These are phyloP conservation scores for Galium porrigens DNA, from an alignment of 305 asterid genomes.

Conservation along the genomic window DNA sequence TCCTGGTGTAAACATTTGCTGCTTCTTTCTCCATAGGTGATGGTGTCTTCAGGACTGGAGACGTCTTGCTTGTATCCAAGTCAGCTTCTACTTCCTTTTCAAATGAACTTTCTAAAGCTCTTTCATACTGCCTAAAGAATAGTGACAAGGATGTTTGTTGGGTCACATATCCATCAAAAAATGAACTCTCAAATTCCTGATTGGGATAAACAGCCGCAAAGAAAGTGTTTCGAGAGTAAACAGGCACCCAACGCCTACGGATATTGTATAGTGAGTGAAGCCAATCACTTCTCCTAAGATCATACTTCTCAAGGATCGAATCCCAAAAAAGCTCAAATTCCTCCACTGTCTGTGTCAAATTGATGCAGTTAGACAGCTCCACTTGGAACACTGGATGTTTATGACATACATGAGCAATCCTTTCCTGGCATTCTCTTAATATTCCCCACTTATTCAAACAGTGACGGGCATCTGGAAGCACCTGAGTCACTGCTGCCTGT, in stretches of 20 bases:
- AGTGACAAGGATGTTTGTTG: slow-evolving; percentile 64
- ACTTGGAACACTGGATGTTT: slow-evolving; percentile 54
- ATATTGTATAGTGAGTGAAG: slow-evolving; percentile 50
- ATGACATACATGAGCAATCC: slow-evolving; percentile 48
- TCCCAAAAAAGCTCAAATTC: slow-evolving; percentile 68
- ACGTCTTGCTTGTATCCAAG: slow-evolving; percentile 47
- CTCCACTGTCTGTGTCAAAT: slow-evolving; percentile 51
- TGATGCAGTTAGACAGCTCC: slow-evolving; percentile 65
- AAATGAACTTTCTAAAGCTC: slow-evolving; percentile 63
- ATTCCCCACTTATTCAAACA: slow-evolving; percentile 67
- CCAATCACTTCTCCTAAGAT: slow-evolving; percentile 59
- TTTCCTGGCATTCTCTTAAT: slow-evolving; percentile 59
- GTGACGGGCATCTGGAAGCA: slow-evolving; percentile 52
- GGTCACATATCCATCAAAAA: slow-evolving; percentile 67
- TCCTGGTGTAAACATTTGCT: slow-evolving; percentile 52
- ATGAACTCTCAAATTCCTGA: slow-evolving; percentile 42
- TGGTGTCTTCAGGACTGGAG: slow-evolving; percentile 56
- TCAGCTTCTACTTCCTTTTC: slow-evolving; percentile 78
- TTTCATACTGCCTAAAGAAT: slow-evolving; percentile 80
- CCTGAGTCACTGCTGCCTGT: slow-evolving; percentile 46
- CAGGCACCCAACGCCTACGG: slow-evolving; percentile 79
- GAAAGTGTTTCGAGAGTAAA: slow-evolving; percentile 59
- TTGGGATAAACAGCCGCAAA: slow-evolving; percentile 42
- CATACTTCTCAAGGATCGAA: slow-evolving; percentile 56
- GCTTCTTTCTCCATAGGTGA: slow-evolving; percentile 91